Evolutionary conservation across 2,329 filamentous ascomycete species (phyloP).

Genomic region (Pezicula rhizophila): DNA sequence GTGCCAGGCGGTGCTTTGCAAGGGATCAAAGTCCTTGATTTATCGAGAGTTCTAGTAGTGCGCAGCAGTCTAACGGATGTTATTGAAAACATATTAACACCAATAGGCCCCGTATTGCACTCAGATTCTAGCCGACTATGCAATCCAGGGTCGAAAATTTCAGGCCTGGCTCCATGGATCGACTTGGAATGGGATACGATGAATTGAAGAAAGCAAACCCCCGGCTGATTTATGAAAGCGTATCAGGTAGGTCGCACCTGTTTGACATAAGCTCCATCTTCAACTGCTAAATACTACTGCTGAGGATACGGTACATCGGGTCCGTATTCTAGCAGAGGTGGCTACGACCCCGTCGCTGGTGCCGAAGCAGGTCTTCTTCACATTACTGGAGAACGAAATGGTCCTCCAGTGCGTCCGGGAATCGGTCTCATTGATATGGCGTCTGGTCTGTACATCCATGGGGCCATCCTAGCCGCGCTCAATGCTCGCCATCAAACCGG

Average conservation of each 20-base stretch:
- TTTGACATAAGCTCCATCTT: no score
- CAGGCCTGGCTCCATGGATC: slow-evolving; percentile 35
- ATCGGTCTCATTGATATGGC: slow-evolving; percentile 38
- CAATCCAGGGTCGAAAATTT: slow-evolving; percentile 34
- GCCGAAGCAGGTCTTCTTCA: no score
- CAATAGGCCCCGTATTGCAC: slow-evolving; percentile 32
- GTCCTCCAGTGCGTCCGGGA: slow-evolving; percentile 34
- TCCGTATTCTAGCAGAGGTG: slow-evolving; percentile 35
- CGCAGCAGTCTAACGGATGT: background rate
- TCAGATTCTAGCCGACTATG: slow-evolving; percentile 38
- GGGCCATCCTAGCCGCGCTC: slow-evolving; percentile 37
- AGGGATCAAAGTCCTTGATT: slow-evolving; percentile 25
- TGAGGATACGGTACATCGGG: slow-evolving; percentile 30
- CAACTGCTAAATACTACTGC: background rate
- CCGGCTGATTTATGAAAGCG: slow-evolving; percentile 35
- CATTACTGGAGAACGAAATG: slow-evolving; percentile 13
- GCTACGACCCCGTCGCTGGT: slow-evolving; percentile 36
- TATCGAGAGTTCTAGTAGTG: slow-evolving; percentile 26
- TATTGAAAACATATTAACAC: background rate
- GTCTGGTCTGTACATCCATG: slow-evolving; percentile 39
- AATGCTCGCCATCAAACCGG: slow-evolving; percentile 32
- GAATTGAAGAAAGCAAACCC: slow-evolving; percentile 30
- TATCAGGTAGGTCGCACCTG: slow-evolving; percentile 28
- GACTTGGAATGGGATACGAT: slow-evolving; percentile 35
- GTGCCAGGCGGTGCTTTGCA: slow-evolving; percentile 5